These are phyloP conservation scores for Taxillus chinensis DNA, from an alignment of 164 flowering plant genomes.

Conservation along the genomic window DNA sequence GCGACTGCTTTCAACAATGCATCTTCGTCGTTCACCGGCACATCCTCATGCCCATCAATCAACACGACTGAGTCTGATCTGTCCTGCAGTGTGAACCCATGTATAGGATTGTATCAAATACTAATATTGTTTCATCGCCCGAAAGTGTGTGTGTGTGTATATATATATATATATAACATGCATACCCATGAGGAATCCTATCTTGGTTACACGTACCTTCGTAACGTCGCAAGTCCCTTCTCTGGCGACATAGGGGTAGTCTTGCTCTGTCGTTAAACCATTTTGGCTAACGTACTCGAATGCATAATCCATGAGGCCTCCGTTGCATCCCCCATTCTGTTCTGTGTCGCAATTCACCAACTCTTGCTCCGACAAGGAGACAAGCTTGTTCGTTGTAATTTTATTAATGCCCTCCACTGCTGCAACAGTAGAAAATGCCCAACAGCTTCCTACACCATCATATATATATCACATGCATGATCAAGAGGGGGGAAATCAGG, in stretches of 20 bases:
- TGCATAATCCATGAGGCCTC: slow-evolving; percentile 77
- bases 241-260: slow-evolving; percentile 59
- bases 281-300: slow-evolving; percentile 53
- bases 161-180: no score
- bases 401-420: slow-evolving; percentile 81
- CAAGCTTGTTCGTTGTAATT: slow-evolving; percentile 54
- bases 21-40: slow-evolving; percentile 54
- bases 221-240: slow-evolving; percentile 43
- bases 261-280: slow-evolving; percentile 50
- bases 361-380: slow-evolving; percentile 80
- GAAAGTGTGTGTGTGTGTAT: no score
- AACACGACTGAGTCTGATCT: slow-evolving; percentile 37
- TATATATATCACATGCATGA: no score
- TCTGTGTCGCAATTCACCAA: slow-evolving; percentile 69
- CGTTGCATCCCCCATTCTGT: slow-evolving; percentile 67
- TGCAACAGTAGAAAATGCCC: slow-evolving; percentile 90
- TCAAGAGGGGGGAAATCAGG: no score
- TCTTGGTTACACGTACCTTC: slow-evolving; percentile 28
- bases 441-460: slow-evolving; percentile 58
- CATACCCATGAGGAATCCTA: background rate
- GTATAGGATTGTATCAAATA: background rate
- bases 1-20: slow-evolving; percentile 67
- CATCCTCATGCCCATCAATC: slow-evolving; percentile 67
- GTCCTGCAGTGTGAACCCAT: slow-evolving; percentile 21
- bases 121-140: background rate